These are phyloP conservation scores for Sphaerulina populicola DNA, from an alignment of 2,329 filamentous ascomycete species.

Conservation along the genomic window DNA sequence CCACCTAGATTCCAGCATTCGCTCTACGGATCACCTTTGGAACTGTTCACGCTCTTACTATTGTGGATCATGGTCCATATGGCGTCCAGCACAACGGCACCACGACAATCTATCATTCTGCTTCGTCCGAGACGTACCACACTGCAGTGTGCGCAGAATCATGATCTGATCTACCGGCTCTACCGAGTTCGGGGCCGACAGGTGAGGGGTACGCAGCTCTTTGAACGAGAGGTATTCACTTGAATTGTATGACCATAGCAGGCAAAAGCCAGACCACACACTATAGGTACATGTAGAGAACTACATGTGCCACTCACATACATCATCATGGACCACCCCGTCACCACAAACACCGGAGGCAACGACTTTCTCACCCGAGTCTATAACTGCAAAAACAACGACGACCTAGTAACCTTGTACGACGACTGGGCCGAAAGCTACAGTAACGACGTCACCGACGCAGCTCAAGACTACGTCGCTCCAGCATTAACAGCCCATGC, in stretches of 20 bases:
- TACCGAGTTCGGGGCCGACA: constrained; percentile 3
- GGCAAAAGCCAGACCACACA: neutral
- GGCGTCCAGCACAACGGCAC: no score
- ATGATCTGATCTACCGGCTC: neutral
- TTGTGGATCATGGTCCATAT: no score
- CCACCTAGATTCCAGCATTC: neutral
- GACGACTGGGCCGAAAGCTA: constrained; percentile 41
- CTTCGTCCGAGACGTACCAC: neutral
- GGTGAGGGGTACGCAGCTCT: constrained; percentile 2
- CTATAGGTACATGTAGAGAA: no score
- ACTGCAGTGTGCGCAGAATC: neutral
- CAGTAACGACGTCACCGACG: constrained; percentile 35
- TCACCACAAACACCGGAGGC: constrained; percentile 13
- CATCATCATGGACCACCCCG: neutral
- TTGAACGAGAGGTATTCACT: neutral
- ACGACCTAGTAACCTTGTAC: constrained; percentile 37
- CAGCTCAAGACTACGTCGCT: constrained; percentile 35
- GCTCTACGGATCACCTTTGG: neutral
- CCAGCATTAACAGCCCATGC: constrained; percentile 36
- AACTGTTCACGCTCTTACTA: no score
- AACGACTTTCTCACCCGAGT: constrained; percentile 32
- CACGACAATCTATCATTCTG: neutral
- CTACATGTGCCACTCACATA: neutral
- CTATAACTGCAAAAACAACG: constrained; percentile 31
- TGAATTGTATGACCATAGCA: neutral